Evolutionary conservation across 148 eudicot genomes (phyloP).

Genomic region (Selenicereus undatus): DNA sequence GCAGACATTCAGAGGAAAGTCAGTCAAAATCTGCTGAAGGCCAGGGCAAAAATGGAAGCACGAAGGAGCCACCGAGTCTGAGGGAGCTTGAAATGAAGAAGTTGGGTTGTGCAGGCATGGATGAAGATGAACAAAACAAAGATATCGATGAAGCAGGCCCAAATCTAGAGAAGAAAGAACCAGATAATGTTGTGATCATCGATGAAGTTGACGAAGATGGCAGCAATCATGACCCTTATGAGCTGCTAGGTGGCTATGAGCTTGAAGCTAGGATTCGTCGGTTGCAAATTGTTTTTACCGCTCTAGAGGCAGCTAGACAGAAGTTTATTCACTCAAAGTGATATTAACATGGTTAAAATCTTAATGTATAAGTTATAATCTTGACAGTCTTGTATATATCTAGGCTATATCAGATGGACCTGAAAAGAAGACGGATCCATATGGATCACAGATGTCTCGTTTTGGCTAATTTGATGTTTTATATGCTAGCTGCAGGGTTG

Average conservation of each 20-base stretch:
- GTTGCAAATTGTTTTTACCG: background rate
- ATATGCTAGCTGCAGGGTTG: background rate
- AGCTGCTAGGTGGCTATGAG: background rate
- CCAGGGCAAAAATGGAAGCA: background rate
- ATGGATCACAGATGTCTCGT: background rate
- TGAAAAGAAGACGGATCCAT: background rate
- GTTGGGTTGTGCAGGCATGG: background rate
- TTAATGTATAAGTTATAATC: no score
- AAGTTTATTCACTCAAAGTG: background rate
- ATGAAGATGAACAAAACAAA: background rate
- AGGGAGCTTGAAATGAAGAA: background rate
- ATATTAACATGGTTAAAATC: background rate
- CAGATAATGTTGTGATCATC: background rate
- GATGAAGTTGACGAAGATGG: background rate
- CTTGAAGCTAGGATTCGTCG: constrained; percentile 8
- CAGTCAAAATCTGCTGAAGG: background rate
- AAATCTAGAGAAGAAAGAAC: background rate
- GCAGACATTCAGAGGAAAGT: background rate
- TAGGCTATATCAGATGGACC: background rate
- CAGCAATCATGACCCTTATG: background rate
- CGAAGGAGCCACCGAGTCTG: background rate
- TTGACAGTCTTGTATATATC: no score
- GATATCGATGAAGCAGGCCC: background rate
- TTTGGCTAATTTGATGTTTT: background rate
- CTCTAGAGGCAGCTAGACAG: background rate